Evolutionary conservation across 2,329 filamentous ascomycete genomes (phyloP).

Genomic region (Penicillium crustosum): DNA sequence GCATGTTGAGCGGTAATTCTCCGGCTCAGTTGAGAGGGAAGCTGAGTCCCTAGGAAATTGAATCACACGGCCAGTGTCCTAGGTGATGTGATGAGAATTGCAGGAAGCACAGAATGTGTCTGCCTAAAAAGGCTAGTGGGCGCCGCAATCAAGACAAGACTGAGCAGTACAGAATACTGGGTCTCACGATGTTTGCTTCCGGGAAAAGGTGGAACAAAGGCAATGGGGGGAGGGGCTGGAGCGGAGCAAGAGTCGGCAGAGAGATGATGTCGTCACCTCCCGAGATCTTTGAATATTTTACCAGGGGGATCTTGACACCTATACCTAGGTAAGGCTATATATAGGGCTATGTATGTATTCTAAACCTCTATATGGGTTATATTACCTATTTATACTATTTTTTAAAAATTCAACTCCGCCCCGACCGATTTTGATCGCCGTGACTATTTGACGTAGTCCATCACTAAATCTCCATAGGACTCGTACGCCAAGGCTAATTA

Average conservation of each 20-base stretch:
- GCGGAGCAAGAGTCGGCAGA: slow-evolving; percentile 4
- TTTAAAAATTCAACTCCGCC: neutral
- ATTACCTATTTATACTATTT: neutral
- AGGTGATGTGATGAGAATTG: neutral
- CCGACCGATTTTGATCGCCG: neutral
- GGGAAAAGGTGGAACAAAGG: slow-evolving; percentile 5
- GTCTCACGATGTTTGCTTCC: neutral
- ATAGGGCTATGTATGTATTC: neutral
- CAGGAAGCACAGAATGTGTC: slow-evolving; percentile 23
- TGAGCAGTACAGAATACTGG: neutral
- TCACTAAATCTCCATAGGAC: neutral
- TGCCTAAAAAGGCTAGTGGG: slow-evolving; percentile 31
- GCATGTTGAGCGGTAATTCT: slow-evolving; percentile 9
- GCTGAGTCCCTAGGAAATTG: neutral
- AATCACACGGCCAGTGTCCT: neutral
- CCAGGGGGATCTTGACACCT: neutral
- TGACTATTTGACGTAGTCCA: neutral
- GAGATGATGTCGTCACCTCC: slow-evolving; percentile 19
- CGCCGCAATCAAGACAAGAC: slow-evolving; percentile 19
- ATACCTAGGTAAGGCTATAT: too few relatives aligned
- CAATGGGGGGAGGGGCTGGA: neutral
- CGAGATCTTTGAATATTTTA: neutral
- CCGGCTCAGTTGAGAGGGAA: neutral
- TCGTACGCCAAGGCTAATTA: slow-evolving; percentile 1
- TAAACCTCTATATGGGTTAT: neutral